Percentiles rank a stretch among this genome's conserved stretches.
These are phyloP conservation scores for Artemisia tridentata DNA, from an alignment of 129 eudicot species.

Conservation along the genomic window DNA sequence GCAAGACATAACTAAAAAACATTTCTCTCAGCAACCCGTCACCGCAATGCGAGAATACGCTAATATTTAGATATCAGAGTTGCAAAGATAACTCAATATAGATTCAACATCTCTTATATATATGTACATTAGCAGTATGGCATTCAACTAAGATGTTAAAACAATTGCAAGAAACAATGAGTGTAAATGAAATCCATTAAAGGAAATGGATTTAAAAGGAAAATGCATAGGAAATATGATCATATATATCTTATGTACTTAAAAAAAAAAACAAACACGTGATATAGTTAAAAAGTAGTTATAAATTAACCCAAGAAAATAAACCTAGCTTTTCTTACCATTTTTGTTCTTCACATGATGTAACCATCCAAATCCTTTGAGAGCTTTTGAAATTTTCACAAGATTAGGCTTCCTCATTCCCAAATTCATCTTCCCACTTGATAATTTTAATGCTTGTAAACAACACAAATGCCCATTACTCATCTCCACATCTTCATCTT, in stretches of 20 bases:
- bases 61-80: no score
- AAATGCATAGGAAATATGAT: neutral
- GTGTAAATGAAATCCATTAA: no score
- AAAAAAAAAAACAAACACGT: neutral
- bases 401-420: constrained; percentile 78
- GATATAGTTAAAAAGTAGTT: constrained; percentile 13
- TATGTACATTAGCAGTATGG: no score
- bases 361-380: constrained; percentile 83
- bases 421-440: constrained; percentile 84
- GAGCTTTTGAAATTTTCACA: constrained; percentile 65
- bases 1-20: no score
- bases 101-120: no score
- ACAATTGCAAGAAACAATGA: neutral
- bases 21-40: no score
- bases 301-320: constrained; percentile 7
- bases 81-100: no score
- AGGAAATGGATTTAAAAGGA: neutral
- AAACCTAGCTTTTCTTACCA: constrained; percentile 39
- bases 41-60: no score
- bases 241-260: neutral
- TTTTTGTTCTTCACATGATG: constrained; percentile 57
- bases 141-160: no score
- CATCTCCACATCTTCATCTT: constrained; percentile 37
- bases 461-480: constrained; percentile 61
- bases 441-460: constrained; percentile 72